phyloP scores from a whole-genome alignment of 371 early-diverging fungal species.

The Cokeromyces recurvatus region DNA sequence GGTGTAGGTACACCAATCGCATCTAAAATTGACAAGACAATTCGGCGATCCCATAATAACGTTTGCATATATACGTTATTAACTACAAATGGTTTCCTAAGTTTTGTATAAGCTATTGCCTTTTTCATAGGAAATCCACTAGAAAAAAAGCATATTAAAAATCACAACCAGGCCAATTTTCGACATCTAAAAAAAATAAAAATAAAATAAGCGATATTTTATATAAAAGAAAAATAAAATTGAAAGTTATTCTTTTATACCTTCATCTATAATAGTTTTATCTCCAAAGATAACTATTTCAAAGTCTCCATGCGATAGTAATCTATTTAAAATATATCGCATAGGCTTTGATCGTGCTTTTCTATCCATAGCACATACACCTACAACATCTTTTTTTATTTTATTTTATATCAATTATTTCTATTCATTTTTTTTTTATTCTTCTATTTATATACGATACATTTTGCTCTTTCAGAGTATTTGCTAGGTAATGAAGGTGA shows the following conservation, averaged over 20 bases:
- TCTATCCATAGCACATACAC: conserved; percentile 91
- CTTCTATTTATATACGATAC: too few species aligned
- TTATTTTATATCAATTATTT: too few species aligned
- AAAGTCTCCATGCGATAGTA: conserved; percentile 74
- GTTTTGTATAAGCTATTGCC: conserved; percentile 84
- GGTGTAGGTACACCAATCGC: conserved; percentile 88
- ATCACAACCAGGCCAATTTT: conserved; percentile 95
- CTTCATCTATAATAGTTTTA: conserved; percentile 94
- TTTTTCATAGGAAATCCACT: conserved; percentile 94
- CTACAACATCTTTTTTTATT: conserved; percentile 81
- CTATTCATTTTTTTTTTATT: too few species aligned
- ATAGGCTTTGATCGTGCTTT: conserved; percentile 96
- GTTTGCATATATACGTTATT: conserved; percentile 93
- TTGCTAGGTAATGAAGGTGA: too few species aligned
- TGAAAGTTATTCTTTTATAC: conserved; percentile 38
- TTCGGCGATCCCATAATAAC: conserved; percentile 87
- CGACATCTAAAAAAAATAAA: conserved; percentile 57
- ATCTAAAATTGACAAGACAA: conserved; percentile 84
- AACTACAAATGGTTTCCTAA: conserved; percentile 83
- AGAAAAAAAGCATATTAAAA: conserved; percentile 97
- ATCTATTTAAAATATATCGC: conserved; percentile 87
- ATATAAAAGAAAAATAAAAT: too few species aligned
- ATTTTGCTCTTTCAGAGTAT: too few species aligned
- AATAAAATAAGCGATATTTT: too few species aligned
- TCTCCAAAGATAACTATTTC: conserved; percentile 93